Conservation (phyloP, 805 yeast species). For the Candida chauliodis region DNA sequence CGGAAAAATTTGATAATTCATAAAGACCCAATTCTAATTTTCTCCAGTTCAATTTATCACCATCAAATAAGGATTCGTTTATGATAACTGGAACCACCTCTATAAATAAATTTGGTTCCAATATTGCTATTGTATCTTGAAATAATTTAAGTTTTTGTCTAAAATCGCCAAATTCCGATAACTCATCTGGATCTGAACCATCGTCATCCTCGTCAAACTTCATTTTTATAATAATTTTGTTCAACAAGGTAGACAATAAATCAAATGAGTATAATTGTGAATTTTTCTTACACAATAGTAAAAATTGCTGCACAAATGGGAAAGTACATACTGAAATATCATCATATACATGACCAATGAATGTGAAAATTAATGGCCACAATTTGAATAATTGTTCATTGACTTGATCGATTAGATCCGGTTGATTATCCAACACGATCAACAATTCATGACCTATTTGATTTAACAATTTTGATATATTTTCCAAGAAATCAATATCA, state of each 20-base stretch:
- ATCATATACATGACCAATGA: constrained; percentile 79
- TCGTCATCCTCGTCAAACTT: constrained; percentile 61
- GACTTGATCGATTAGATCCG: constrained; percentile 34
- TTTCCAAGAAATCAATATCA: constrained; percentile 67
- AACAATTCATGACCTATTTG: constrained; percentile 74
- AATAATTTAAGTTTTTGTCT: constrained; percentile 70
- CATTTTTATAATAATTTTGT: constrained; percentile 72
- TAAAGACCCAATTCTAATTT: constrained; percentile 81
- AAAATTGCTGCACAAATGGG: constrained; percentile 72
- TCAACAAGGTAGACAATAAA: constrained; percentile 59
- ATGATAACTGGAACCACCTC: constrained; percentile 61
- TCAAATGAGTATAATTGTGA: constrained; percentile 36
- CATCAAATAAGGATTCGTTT: constrained; percentile 43
- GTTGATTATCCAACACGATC: constrained; percentile 54
- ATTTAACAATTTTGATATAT: constrained; percentile 69
- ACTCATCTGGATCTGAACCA: constrained; percentile 64
- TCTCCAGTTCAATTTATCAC: constrained; percentile 66
- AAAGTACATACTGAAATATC: constrained; percentile 83
- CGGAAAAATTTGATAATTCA: constrained; percentile 77
- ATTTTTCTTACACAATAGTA: constrained; percentile 64
- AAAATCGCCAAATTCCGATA: constrained; percentile 75
- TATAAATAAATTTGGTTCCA: constrained; percentile 57
- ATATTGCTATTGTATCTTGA: constrained; percentile 72
- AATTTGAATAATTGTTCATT: constrained; percentile 52
- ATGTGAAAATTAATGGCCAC: constrained; percentile 69